Conservation (phyloP, 306 rosid genomes). For the Trifolium repens region DNA sequence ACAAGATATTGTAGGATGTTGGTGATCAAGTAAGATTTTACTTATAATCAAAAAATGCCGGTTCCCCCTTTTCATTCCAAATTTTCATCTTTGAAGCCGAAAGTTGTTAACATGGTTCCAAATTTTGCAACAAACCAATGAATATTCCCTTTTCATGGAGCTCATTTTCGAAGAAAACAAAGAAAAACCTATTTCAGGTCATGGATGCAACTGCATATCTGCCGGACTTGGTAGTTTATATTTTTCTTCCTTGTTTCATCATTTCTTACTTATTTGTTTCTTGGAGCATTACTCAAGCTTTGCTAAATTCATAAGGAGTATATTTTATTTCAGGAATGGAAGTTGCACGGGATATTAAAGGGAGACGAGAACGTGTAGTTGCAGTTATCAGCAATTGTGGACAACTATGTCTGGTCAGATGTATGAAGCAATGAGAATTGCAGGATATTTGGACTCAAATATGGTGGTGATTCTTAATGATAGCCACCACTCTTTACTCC, state of each 20-base stretch:
- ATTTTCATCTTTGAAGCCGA: neutral
- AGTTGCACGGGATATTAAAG: constrained; percentile 85
- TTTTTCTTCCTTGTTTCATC: constrained; percentile 21
- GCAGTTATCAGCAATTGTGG: constrained; percentile 75
- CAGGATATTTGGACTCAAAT: constrained; percentile 86
- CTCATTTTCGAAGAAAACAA: constrained; percentile 25
- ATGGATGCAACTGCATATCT: constrained; percentile 95
- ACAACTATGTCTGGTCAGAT: constrained; percentile 91
- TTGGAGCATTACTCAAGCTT: constrained; percentile 5
- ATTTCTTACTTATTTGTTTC: constrained; percentile 1
- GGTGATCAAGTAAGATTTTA: constrained; percentile 80
- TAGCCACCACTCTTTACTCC: constrained; percentile 79
- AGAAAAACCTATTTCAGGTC: constrained; percentile 43
- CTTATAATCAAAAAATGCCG: neutral
- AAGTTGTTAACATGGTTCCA: neutral
- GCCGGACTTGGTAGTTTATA: constrained; percentile 87
- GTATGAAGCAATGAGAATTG: constrained; percentile 90
- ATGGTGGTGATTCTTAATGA: constrained; percentile 91
- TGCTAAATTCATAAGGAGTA: constrained; percentile 18
- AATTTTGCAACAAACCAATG: constrained; percentile 29
- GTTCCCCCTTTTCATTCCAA: constrained; percentile 2
- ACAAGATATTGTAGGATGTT: constrained; percentile 89
- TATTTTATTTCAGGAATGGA: constrained; percentile 80
- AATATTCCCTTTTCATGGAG: constrained; percentile 3
- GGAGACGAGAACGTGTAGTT: constrained; percentile 78